A percentile compares a stretch with the other conserved stretches of the same genome.
Conservation (phyloP, 1,139 yeast genomes). For the Yamadazyma songkhlaensis region DNA sequence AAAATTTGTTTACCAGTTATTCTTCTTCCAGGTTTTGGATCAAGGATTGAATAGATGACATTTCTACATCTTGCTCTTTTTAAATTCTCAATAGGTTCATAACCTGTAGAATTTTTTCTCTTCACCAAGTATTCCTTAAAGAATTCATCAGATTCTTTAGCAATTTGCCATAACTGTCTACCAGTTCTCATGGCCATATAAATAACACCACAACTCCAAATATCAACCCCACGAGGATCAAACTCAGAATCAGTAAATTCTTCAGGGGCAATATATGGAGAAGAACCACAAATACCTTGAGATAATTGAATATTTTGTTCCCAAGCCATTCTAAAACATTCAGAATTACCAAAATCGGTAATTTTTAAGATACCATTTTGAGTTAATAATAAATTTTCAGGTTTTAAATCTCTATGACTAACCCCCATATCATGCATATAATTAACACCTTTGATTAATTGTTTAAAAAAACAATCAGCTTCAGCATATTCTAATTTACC, state of each 20-base stretch:
- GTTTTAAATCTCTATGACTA: constrained; percentile 91
- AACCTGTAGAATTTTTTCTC: constrained; percentile 79
- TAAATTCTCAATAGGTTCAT: constrained; percentile 82
- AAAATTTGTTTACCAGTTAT: constrained; percentile 85
- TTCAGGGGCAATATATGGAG: constrained; percentile 96
- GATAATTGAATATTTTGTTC: constrained; percentile 80
- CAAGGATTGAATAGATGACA: constrained; percentile 87
- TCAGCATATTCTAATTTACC: constrained; percentile 83
- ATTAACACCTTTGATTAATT: constrained; percentile 82
- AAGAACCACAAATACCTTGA: constrained; percentile 82
- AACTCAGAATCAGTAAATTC: constrained; percentile 73
- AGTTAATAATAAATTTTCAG: constrained; percentile 84
- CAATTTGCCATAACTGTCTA: constrained; percentile 86
- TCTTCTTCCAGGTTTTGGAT: constrained; percentile 84
- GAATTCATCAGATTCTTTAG: constrained; percentile 73
- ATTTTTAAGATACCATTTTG: constrained; percentile 79
- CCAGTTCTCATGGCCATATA: constrained; percentile 99
- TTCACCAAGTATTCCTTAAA: constrained; percentile 70
- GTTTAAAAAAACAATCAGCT: constrained; percentile 95
- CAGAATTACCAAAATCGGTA: constrained; percentile 95
- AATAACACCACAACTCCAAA: constrained; percentile 96
- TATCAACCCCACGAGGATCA: constrained; percentile 89
- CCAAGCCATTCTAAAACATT: constrained; percentile 97
- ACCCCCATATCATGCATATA: constrained; percentile 99
- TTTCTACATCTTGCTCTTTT: constrained; percentile 86